Base-by-base conservation (phyloP, 2,329 filamentous ascomycete species). In the Thelonectria blattea region DNA sequence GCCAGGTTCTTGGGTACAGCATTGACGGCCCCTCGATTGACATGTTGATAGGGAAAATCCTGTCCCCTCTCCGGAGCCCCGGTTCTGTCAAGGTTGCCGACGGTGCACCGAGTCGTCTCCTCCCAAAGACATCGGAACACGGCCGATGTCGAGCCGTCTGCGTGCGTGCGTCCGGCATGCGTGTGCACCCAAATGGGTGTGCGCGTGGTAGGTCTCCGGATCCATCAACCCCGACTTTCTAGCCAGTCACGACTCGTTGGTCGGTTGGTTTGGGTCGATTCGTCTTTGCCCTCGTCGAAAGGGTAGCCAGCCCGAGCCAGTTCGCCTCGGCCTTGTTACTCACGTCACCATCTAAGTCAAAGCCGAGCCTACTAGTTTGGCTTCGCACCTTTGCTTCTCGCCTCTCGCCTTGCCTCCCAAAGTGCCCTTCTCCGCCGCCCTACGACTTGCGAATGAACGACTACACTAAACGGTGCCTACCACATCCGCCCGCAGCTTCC, bases 341-440 rank as follows among this genome's bases (percentile, higher is more conserved):
- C 67, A 70, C 68, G 68, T 70, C 68, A 70, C 68, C 62, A 62
- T 53, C 55, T 62, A 52, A 61, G 59, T 65, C 52, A 60, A 62
- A 56, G 50, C 56, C 46, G 55, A 58, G 60, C 58, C 60, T 60
- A 47, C 45, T 47, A 60, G 56, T 47, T 55, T 58, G 43, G 61
- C 50, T 37, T 67, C 53, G 37, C 54, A 51, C 54, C 54, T 56
- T 56, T 45, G 24, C 42, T 14, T 32, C 46, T 51, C 41, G 41
- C 30, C 43, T 39, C 50, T 53, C 47, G 56, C 52, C 32, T 48
- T 46, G 43, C 52, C 47, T 55, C 34, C 52, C 20, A 37, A 37
- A 37, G 7, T 37, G 24, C 47, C 37, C 49, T 60, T 52, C 48
- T 60, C 58, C 58, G 52, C 58, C 48, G 58, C 58, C 49, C 52